phyloP scores from a whole-genome alignment of 768 basidiomycete genomes.

The Macrolepiota fuliginosa region DNA sequence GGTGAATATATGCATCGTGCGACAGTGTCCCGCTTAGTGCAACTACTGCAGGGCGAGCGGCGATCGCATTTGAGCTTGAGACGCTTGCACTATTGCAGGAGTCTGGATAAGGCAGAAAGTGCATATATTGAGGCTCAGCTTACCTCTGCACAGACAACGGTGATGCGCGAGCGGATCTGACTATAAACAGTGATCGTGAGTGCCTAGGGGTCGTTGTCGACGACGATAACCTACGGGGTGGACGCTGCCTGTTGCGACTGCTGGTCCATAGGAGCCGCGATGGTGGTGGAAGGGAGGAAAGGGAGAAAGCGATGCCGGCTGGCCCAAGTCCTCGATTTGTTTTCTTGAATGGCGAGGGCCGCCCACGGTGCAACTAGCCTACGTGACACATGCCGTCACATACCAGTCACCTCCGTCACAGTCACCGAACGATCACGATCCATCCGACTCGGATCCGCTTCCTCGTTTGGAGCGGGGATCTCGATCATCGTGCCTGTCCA shows the following conservation, averaged over 20 bases:
- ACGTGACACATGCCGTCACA: constrained; percentile 4
- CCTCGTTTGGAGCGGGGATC: constrained; percentile 6
- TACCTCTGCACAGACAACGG: constrained; percentile 21
- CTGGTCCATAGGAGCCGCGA: constrained; percentile 11
- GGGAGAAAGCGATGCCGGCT: constrained; percentile 8
- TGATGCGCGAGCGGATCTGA: constrained; percentile 18
- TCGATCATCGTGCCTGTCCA: constrained; percentile 8
- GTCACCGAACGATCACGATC: constrained; percentile 6
- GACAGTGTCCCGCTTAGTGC: constrained; percentile 76
- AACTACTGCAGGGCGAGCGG: constrained; percentile 72
- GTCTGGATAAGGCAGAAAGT: constrained; percentile 7
- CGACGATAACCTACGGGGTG: constrained; percentile 1
- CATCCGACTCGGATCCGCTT: constrained; percentile 14
- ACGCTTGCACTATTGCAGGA: constrained; percentile 69
- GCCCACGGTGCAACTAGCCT: constrained; percentile 8
- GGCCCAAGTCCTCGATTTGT: constrained; percentile 13
- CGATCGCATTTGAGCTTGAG: constrained; percentile 86
- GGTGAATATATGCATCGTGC: constrained; percentile 74
- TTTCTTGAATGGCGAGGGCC: constrained; percentile 10
- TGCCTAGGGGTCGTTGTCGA: background rate
- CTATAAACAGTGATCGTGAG: constrained; percentile 12
- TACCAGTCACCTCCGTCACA: background rate
- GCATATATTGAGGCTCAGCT: background rate
- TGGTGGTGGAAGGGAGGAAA: constrained; percentile 4
- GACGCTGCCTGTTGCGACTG: constrained; percentile 8